phyloP scores from a whole-genome alignment of 495 filamentous ascomycete species.

The Collariella sp. region DNA sequence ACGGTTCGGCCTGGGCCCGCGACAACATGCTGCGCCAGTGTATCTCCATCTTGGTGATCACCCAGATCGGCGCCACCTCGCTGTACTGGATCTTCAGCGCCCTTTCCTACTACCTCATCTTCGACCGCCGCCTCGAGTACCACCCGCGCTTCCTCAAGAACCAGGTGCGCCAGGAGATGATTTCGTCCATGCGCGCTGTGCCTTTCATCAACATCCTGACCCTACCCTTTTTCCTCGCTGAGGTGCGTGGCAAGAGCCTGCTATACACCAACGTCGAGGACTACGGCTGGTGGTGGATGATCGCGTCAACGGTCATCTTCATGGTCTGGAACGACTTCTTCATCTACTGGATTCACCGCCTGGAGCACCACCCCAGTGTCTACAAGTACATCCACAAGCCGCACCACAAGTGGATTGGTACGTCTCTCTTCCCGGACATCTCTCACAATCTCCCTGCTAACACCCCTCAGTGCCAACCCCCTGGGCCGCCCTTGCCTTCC shows the following conservation, averaged over 20 bases:
- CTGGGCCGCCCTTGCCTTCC: slow-evolving; percentile 19
- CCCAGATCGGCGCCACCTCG: slow-evolving; percentile 13
- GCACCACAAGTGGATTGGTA: slow-evolving; percentile 22
- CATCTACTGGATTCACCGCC: slow-evolving; percentile 22
- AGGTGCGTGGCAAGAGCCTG: slow-evolving; percentile 18
- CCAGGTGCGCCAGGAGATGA: slow-evolving; percentile 18
- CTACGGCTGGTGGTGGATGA: slow-evolving; percentile 16
- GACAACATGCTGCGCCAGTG: slow-evolving; percentile 18
- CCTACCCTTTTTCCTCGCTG: slow-evolving; percentile 17
- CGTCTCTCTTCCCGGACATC: not conserved
- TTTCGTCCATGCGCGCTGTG: slow-evolving; percentile 14
- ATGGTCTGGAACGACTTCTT: slow-evolving; percentile 20
- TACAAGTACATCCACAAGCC: slow-evolving; percentile 23
- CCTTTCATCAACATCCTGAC: slow-evolving; percentile 21
- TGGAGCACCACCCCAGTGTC: slow-evolving; percentile 19
- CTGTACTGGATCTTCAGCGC: slow-evolving; percentile 19
- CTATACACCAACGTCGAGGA: slow-evolving; percentile 13
- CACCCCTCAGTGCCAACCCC: slow-evolving; percentile 14
- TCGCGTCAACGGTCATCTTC: slow-evolving; percentile 15
- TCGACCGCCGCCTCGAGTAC: slow-evolving; percentile 19
- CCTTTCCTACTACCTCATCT: slow-evolving; percentile 18
- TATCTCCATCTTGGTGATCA: slow-evolving; percentile 16
- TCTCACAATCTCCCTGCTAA: not conserved
- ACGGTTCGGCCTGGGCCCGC: slow-evolving; percentile 15
- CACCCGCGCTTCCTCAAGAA: slow-evolving; percentile 21